Base-by-base conservation (phyloP, 768 basidiomycete species). In the Asterophora lycoperdoides region DNA sequence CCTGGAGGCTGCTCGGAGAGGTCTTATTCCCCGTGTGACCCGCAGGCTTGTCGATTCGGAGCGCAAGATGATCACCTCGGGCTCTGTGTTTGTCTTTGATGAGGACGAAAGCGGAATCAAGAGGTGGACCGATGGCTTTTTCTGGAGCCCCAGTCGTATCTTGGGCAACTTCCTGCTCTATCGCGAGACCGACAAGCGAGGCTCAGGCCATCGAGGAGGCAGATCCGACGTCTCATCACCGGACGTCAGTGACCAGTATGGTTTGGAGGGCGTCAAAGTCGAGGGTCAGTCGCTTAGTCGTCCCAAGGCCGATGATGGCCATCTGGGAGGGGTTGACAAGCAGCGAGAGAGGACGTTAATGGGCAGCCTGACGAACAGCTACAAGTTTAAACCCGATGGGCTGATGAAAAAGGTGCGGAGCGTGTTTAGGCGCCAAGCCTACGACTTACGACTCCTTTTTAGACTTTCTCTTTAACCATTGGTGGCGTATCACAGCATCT, bases 101-200 rank as follows among this genome's bases (percentile, higher is more conserved):
- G 94, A 96, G 72, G 87, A 92, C 60, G 93, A 95, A 69, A 92
- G 89, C 60, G 93, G 93, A 20, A 98, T 98, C 72, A 95, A 94
- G 72, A 79, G 94, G 37, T 96, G 93, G 90, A 98, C 94, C 1
- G 94, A 98, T 68, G 93, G 93, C n/a, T 85, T 89, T 64, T 87
- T 88, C 64, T 96, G 94, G 94, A 89, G 86, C 56, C 94, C 94
- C 0, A 88, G 85, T 56, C 76, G 94, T 49, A 96, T 96, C 20
- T 72, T 96, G 50, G 91, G 91, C 59, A 97, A 97, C 66, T 98
- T 96, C 63, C 73, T 98, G 60, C 83, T 95, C 53, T 97, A 97
- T 69, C 86, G 93, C 54, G 91, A 96, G 70, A 92, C 90, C 5
- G 91, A 93, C 66, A 92, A 91, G 68, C 74, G 83, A 44, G 84